phyloP scores from a whole-genome alignment of 495 filamentous ascomycete genomes.

The Cairneyella variabilis region DNA sequence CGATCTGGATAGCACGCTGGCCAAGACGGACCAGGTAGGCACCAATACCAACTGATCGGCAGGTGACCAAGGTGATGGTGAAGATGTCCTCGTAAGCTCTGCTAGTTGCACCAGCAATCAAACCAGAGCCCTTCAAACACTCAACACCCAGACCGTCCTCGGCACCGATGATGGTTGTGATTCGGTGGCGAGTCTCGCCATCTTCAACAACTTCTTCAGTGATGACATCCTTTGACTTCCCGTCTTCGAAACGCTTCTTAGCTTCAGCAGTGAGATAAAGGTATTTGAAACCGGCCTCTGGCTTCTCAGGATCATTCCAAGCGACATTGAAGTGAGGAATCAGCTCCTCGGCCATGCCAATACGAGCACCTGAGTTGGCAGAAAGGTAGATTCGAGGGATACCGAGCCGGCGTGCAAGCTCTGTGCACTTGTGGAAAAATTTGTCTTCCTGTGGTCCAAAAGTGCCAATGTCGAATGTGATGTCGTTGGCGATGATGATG shows the following conservation, averaged over 20 bases:
- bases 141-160: conserved; percentile 97
- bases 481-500: conserved; percentile 96
- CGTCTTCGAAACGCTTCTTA: conserved; percentile 85
- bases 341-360: conserved; percentile 94
- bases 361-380: conserved; percentile 98
- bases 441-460: conserved; percentile 95
- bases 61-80: conserved; percentile 96
- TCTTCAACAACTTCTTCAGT: conserved; percentile 81
- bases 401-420: conserved; percentile 85
- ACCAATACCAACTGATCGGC: conserved; percentile 93
- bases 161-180: conserved; percentile 88
- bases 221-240: conserved; percentile 76
- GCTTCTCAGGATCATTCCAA: conserved; percentile 83
- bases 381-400: conserved; percentile 97
- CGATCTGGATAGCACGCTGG: conserved; percentile 97
- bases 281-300: conserved; percentile 94
- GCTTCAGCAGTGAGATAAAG: conserved; percentile 88
- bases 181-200: conserved; percentile 89
- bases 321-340: conserved; percentile 96
- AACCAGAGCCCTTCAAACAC: conserved; percentile 92
- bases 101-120: conserved; percentile 97
- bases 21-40: conserved; percentile 97
- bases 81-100: conserved; percentile 98
- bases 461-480: conserved; percentile 97
- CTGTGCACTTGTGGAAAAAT: conserved; percentile 99